Evolutionary conservation across 148 eudicot genomes (phyloP), one percentile per base, ranked within the genome.

Genomic region (Rhododendron vialii): DNA sequence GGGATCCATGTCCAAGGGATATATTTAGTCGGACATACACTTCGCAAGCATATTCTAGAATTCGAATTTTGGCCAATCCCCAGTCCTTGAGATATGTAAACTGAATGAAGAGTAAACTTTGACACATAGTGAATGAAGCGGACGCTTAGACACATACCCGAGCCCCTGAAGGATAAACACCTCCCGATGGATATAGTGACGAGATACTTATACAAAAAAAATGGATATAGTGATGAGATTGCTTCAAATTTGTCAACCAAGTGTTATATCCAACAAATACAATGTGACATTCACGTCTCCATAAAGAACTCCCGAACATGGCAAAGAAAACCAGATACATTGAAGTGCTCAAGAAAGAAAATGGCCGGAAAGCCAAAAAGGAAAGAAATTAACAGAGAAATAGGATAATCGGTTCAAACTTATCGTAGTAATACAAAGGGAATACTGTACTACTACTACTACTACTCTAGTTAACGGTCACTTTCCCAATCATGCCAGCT

Each of bases 401-500:
- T 22, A 18, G 50, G 13, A 77, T 8, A 9, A 41, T 77, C 10
- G 26, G 26, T 22, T 41, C 50, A 22, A 22, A 17, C 8, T 75
- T 18, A 2, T 18, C 78, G 20, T 75, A 17, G 18, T 74, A 17
- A 17, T 35, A 75, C 55, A 78, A n/a, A 38, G 20, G 18, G 7
- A 35, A 38, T 20, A 20, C 8, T 20, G 38, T 15, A 38, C 6
- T 26, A 8, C 24, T n/a, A 2, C 26, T 14, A 75, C 5, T 26
- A 7, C 22, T 24, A 2, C n/a, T 35, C 82, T 92, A 96, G 84
- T 93, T 94, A 38, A 97, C 98, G 73, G 96, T 95, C 45, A 97
- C 93, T 83, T 90, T 92, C n/a, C 98, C 99, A 12, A 89, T 90
- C 99, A 97, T 97, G 75, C 99, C 98, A 87, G 99, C 99, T n/a